Evolutionary conservation across 768 basidiomycete species (phyloP), one percentile per base, ranked within the genome.

Genomic region (Rubroboletus pulcherrimus): DNA sequence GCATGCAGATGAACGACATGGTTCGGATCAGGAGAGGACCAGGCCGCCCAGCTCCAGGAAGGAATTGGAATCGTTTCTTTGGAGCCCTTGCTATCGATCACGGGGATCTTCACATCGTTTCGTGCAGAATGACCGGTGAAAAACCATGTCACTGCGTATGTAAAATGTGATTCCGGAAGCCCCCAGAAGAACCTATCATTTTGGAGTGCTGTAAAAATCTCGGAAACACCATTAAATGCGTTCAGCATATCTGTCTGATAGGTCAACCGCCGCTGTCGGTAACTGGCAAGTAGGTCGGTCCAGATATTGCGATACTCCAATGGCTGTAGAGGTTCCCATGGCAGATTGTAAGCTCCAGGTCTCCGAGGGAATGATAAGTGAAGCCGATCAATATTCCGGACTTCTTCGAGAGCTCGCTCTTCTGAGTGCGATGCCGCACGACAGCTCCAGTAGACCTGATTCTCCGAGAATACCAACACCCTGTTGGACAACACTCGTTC

Each of bases 21-120:
- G 2, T 7, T 3, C 4, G 33, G 24, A 17, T 50, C 30, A 26
- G 26, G 26, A 26, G 26, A 26, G 26, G 54, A 62, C 55, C 55
- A 56, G 10, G 55, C 55, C 2, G 43, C 38, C 62, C 63, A 63
- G 30, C 63, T 63, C 63, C 63, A 63, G 6, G 63, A 64, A 34
- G 63, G 63, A 2, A 63, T 34, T 3, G 53, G 40, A 1, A 57
- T 33, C 44, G 41, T 50, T n/a, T 55, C 10, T 38, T 43, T 45
- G 1, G 51, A 42, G 10, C 60, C 61, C 2, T 63, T 17, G 19
- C 8, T 30, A 5, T 47, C 12, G n/a, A 62, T 49, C 42, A 55
- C 11, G 5, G 61, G 51, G 17, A 56, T 43, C 2, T 37, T 6
- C 4, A 51, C 30, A 3, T 35, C 0, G 34, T 61, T 63, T 26